A percentile compares a stretch with the other conserved stretches of the same genome.
Conservation (phyloP, 2,329 filamentous ascomycete species). For the Talaromyces sp. region DNA sequence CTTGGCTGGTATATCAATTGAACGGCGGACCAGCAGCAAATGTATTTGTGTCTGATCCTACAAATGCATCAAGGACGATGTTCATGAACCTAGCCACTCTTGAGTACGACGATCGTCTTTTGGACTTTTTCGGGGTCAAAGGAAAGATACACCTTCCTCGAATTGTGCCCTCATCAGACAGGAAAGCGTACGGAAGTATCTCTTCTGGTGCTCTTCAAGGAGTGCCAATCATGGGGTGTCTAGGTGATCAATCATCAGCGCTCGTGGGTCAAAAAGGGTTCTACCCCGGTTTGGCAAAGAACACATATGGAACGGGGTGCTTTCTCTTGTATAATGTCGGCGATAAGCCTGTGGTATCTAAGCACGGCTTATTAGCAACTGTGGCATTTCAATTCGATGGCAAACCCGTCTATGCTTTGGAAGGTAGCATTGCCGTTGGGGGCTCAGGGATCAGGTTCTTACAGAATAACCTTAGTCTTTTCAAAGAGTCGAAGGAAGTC, state of each 20-base stretch:
- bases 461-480: conserved; percentile 62
- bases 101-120: conserved; percentile 71
- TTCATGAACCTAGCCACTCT: conserved; percentile 82
- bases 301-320: conserved; percentile 86
- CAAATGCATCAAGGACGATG: conserved; percentile 88
- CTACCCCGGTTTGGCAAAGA: conserved; percentile 77
- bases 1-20: conserved; percentile 80
- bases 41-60: conserved; percentile 78
- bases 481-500: conserved; percentile 59
- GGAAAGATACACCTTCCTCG: conserved; percentile 69
- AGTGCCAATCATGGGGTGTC: conserved; percentile 70
- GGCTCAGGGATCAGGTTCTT: conserved; percentile 76
- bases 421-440: conserved; percentile 79
- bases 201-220: conserved; percentile 63
- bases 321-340: conserved; percentile 89
- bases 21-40: conserved; percentile 65
- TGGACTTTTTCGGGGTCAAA: conserved; percentile 76
- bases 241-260: conserved; percentile 83
- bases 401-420: conserved; percentile 73
- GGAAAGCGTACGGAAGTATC: conserved; percentile 66
- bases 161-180: conserved; percentile 76
- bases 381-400: conserved; percentile 76
- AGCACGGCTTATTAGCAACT: conserved; percentile 75
- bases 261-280: conserved; percentile 84
- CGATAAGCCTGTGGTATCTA: conserved; percentile 77